Base-by-base conservation (phyloP, 108 stramenopile genomes). In the Conticribra guillardii region DNA sequence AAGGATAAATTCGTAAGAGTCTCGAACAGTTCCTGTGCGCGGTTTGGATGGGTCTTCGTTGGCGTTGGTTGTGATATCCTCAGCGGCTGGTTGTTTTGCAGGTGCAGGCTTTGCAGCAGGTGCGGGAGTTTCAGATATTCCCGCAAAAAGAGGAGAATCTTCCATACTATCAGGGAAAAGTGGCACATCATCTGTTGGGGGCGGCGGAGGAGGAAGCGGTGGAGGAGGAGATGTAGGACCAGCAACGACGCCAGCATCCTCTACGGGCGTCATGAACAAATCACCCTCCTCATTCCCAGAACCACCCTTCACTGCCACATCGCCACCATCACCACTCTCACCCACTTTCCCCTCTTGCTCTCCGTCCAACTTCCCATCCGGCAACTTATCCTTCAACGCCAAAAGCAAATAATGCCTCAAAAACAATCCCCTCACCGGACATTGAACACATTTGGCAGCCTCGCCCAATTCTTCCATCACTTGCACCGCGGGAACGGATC, bases 351-450 rank as follows among this genome's bases (percentile, higher is more conserved):
- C 28, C 31, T 29, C 66, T 18, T 61, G 61, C 5, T 55, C 85
- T 44, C 67, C 89, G 17, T 84, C 84, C 29, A 71, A 51, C 28
- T 85, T 82, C 1, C 84, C 86, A 60, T 96, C 95, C 11, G 99
- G 97, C 33, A 99, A 86, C 73, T 93, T 94, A 82, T 97, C 96
- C 50, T 92, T 85, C 41, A 89, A 59, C 19, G 82, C 90, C 67
- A 96, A 93, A 41, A 96, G 67, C 63, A 99, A 84, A 78, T 96
- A 99, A 81, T 98, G 87, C 55, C 99, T 83, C 76, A 99, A 87
- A 84, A 99, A 99, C 47, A 99, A 84, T 53, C 99, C 99, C 19
- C 99, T 82, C 68, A 97, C 92, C 4, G 99, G 99, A 72, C 97
- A 97, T 75, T 99, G 99, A 19, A 99, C 99, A 58, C 98, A 98